Evolutionary conservation across 164 flowering plant genomes (phyloP).

Genomic region (Buxus sempervirens): DNA sequence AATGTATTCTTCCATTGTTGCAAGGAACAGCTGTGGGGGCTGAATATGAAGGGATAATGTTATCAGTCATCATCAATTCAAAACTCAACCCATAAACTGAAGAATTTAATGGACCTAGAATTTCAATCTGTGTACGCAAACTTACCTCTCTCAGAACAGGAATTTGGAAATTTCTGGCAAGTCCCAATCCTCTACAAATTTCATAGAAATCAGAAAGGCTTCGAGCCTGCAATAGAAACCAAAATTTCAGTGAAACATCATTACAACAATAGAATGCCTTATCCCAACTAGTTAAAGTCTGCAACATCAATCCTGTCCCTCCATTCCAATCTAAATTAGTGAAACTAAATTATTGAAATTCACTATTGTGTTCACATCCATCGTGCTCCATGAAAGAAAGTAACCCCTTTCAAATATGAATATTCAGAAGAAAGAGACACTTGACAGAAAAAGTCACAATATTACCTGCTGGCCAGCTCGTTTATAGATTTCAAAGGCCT

Average conservation of each 20-base stretch:
- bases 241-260: slow-evolving; percentile 11
- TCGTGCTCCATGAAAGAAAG: not conserved
- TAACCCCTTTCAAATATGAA: not conserved
- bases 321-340: not conserved
- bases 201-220: slow-evolving; percentile 93
- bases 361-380: not conserved
- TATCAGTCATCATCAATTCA: not conserved
- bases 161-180: slow-evolving; percentile 98
- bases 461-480: slow-evolving; percentile 96
- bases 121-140: not conserved
- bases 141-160: slow-evolving; percentile 87
- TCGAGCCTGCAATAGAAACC: slow-evolving; percentile 58
- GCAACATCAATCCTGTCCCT: no score
- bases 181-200: slow-evolving; percentile 88
- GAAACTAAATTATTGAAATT: not conserved
- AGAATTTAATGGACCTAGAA: slow-evolving; percentile 1
- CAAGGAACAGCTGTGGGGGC: slow-evolving; percentile 97
- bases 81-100: not conserved
- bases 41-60: slow-evolving; percentile 27
- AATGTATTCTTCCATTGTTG: slow-evolving; percentile 98
- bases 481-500: slow-evolving; percentile 90
- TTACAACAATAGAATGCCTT: not conserved
- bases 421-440: not conserved
- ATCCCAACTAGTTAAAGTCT: no score
- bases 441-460: not conserved